Evolutionary conservation across 768 basidiomycete species (phyloP).

Genomic region (Hericium alpestre): DNA sequence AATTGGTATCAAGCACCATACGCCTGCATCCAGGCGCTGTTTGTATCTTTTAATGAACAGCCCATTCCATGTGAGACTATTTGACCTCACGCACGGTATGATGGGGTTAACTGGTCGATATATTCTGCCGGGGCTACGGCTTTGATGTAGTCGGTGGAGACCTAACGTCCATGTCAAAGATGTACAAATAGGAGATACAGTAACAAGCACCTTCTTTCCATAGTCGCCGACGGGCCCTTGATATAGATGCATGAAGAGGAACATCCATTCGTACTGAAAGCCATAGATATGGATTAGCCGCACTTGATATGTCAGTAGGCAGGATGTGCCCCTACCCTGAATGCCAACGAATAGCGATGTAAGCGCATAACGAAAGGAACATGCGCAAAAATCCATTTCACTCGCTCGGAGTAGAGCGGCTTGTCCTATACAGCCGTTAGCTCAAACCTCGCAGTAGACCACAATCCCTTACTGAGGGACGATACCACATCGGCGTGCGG

Average conservation of each 20-base stretch:
- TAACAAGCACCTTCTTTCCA: background rate
- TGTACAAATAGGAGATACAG: background rate
- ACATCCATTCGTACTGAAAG: too few relatives aligned
- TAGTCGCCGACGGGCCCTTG: too few relatives aligned
- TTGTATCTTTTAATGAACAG: background rate
- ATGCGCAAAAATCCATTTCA: conserved; percentile 15
- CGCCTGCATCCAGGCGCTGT: conserved; percentile 19
- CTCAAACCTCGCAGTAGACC: background rate
- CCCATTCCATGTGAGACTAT: background rate
- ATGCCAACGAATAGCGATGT: conserved; percentile 7
- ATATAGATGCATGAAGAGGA: too few relatives aligned
- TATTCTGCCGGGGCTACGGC: conserved; percentile 19
- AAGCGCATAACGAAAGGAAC: conserved; percentile 9
- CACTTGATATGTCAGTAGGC: background rate
- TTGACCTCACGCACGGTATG: conserved; percentile 15
- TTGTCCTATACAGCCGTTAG: background rate
- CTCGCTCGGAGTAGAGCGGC: conserved; percentile 3
- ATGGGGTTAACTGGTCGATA: conserved; percentile 19
- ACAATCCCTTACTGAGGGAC: background rate
- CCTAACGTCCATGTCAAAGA: background rate
- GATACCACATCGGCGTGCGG: conserved; percentile 20
- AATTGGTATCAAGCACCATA: conserved; percentile 23
- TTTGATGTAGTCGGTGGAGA: conserved; percentile 12
- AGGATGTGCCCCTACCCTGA: background rate
- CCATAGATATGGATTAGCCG: too few relatives aligned